Percentiles rank a stretch among this genome's conserved stretches.
Conservation (phyloP, 331 rosid genomes). For the Prunus yedoensis region DNA sequence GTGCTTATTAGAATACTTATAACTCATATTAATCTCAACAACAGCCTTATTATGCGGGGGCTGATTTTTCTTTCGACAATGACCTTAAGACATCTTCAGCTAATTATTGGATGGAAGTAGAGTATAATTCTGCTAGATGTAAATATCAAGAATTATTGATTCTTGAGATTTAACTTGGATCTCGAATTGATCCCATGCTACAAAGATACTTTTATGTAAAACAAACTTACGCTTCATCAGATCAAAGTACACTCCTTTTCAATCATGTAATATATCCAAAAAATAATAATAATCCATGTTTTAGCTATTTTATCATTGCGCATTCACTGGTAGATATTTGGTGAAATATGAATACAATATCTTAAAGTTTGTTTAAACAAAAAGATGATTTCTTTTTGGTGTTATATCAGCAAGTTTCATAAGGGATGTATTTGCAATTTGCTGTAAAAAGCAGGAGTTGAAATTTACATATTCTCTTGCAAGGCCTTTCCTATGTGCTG, state of each 20-base stretch:
- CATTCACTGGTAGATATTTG: not conserved
- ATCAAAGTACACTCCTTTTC: not conserved
- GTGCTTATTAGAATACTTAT: not conserved
- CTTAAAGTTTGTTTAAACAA: not conserved
- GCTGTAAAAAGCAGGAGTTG: not conserved
- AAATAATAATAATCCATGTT: not conserved
- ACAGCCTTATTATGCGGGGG: not conserved
- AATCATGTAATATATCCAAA: not conserved
- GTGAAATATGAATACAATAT: not conserved
- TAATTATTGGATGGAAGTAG: not conserved
- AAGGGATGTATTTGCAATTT: not conserved
- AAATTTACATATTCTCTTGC: not conserved
- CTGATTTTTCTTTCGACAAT: not conserved
- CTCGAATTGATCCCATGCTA: not conserved
- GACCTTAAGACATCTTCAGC: not conserved
- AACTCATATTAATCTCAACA: not conserved
- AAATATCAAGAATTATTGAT: not conserved
- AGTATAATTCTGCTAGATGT: not conserved
- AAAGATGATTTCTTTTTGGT: not conserved
- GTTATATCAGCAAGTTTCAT: not conserved
- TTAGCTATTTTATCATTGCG: not conserved
- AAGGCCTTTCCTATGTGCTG: constrained; percentile 20
- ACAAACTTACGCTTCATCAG: not conserved
- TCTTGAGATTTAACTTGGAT: not conserved
- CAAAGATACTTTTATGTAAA: not conserved